Percentiles rank a stretch among this genome's conserved stretches.
Conservation (phyloP, 805 yeast genomes). For the Lachancea meyersii region DNA sequence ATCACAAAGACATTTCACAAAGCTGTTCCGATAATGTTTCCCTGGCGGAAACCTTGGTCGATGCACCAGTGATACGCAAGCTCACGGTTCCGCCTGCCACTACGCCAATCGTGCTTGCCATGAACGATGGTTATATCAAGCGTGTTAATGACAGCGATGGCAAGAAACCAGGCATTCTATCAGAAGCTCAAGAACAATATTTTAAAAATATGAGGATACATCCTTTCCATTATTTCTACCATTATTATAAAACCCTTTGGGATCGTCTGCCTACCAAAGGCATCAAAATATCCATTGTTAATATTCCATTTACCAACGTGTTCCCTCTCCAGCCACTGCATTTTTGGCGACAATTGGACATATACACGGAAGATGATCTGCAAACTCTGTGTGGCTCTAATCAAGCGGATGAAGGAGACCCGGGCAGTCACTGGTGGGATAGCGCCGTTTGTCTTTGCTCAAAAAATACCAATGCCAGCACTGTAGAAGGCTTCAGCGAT, state of each 20-base stretch:
- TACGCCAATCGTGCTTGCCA: constrained; percentile 23
- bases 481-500: constrained; percentile 8
- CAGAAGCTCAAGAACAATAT: constrained; percentile 22
- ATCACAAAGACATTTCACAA: constrained; percentile 14
- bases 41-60: constrained; percentile 25
- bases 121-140: constrained; percentile 22
- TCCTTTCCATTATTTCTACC: constrained; percentile 28
- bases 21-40: constrained; percentile 17
- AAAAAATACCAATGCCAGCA: constrained; percentile 9
- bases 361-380: constrained; percentile 20
- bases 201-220: constrained; percentile 24
- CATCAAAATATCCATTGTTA: constrained; percentile 27
- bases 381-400: constrained; percentile 19
- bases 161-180: constrained; percentile 20
- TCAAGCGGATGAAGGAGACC: background rate
- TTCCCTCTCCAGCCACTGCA: constrained; percentile 25
- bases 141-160: constrained; percentile 12
- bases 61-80: constrained; percentile 15
- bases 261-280: constrained; percentile 28
- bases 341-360: constrained; percentile 21
- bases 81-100: constrained; percentile 33
- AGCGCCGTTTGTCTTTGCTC: constrained; percentile 20
- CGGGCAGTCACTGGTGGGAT: constrained; percentile 23
- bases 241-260: constrained; percentile 27
- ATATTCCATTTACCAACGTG: constrained; percentile 33